A percentile compares a stretch with the other conserved stretches of the same genome.
Conservation (phyloP, 371 early-diverging fungal genomes). For the Haplosporangium sp. region DNA sequence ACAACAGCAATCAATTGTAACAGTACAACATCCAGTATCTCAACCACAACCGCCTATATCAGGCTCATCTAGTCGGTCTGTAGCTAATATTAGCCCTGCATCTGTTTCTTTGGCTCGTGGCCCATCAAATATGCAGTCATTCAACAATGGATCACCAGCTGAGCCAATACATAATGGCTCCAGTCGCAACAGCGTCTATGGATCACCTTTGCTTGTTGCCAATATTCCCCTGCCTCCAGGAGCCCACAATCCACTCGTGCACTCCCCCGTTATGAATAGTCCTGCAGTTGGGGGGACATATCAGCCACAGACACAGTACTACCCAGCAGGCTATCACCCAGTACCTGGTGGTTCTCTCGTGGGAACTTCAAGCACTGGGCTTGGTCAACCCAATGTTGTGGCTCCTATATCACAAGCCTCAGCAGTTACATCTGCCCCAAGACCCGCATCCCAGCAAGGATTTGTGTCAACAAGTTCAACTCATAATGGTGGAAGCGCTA, state of each 20-base stretch:
- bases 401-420: neutral
- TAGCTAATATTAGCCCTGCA: slow-evolving; percentile 26
- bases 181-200: slow-evolving; percentile 31
- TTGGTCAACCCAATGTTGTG: neutral
- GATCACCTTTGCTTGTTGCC: slow-evolving; percentile 35
- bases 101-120: slow-evolving; percentile 12
- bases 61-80: slow-evolving; percentile 12
- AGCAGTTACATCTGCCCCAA: neutral
- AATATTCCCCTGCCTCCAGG: slow-evolving; percentile 49
- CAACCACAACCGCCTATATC: neutral
- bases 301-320: slow-evolving; percentile 39
- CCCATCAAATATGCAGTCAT: slow-evolving; percentile 3
- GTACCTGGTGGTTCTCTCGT: neutral
- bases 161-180: neutral
- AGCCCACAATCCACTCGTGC: slow-evolving; percentile 33
- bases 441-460: slow-evolving; percentile 45
- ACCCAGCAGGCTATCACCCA: slow-evolving; percentile 14
- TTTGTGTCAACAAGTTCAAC: slow-evolving; percentile 18
- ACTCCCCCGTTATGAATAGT: slow-evolving; percentile 15
- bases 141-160: slow-evolving; percentile 12
- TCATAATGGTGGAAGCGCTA: slow-evolving; percentile 8
- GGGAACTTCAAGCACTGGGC: slow-evolving; percentile 5
- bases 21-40: neutral
- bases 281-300: slow-evolving; percentile 3
- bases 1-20: slow-evolving; percentile 14